phyloP scores from a whole-genome alignment of 2,329 filamentous ascomycete genomes.

The Trichoderma brevicompactum region DNA sequence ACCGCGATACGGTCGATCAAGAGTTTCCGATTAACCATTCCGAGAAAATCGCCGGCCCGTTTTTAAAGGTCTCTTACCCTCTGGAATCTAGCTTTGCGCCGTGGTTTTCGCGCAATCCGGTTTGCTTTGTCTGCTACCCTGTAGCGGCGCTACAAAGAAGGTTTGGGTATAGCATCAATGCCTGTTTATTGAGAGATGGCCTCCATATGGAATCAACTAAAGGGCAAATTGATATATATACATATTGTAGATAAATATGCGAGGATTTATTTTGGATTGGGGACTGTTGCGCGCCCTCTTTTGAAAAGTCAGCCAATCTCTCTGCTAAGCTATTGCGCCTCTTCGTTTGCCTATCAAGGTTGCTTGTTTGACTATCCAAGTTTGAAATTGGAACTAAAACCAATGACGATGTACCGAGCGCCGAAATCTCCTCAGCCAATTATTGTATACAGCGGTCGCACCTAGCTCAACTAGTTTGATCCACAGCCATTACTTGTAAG shows the following conservation, averaged over 20 bases:
- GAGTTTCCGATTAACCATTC: no score
- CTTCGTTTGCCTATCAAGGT: constrained; percentile 9
- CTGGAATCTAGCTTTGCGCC: not conserved
- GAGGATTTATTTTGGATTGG: no score
- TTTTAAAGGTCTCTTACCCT: no score
- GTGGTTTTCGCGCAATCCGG: not conserved
- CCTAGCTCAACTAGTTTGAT: not conserved
- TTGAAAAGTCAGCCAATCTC: no score
- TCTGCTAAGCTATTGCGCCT: no score
- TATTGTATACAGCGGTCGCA: not conserved
- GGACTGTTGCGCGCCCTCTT: no score
- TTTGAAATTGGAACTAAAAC: not conserved
- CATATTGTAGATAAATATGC: no score
- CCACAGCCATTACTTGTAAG: constrained; percentile 7
- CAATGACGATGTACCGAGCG: constrained; percentile 6
- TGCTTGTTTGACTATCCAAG: not conserved
- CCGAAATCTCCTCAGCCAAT: not conserved
- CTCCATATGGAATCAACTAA: no score
- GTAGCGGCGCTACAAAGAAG: not conserved
- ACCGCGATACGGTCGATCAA: constrained; percentile 1
- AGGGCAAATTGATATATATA: no score
- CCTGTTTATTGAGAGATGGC: not conserved
- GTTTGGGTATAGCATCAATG: not conserved
- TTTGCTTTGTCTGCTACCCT: not conserved
- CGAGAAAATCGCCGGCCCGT: not conserved